A percentile compares a stretch with the other conserved stretches of the same genome.
Conservation (phyloP, 306 rosid species). For the Medicago arabica region DNA sequence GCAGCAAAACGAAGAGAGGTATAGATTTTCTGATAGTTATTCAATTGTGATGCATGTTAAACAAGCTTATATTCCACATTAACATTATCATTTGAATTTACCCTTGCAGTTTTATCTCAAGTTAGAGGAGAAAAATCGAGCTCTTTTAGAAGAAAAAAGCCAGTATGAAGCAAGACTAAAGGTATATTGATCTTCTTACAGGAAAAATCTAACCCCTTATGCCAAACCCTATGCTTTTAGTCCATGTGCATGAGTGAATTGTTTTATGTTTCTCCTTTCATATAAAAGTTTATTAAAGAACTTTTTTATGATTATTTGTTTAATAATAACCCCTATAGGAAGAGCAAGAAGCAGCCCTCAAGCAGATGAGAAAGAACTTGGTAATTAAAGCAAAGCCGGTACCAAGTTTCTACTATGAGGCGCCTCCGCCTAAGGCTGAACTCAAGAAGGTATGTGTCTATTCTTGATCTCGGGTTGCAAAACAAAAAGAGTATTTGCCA, state of each 20-base stretch:
- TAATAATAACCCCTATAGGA: constrained; percentile 58
- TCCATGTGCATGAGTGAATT: too few relatives aligned
- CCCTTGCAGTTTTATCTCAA: constrained; percentile 71
- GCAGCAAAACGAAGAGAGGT: constrained; percentile 95
- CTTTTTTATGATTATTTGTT: constrained; percentile 9
- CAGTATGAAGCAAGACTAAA: constrained; percentile 77
- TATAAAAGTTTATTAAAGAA: not conserved
- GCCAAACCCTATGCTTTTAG: not conserved
- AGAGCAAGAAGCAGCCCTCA: constrained; percentile 93
- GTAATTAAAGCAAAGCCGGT: constrained; percentile 95
- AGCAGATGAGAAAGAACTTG: constrained; percentile 82
- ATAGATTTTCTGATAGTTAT: constrained; percentile 32
- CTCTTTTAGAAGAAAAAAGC: constrained; percentile 80
- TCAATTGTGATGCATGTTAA: constrained; percentile 31
- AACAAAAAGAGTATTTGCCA: not conserved
- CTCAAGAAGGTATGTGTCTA: constrained; percentile 73
- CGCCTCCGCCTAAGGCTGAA: constrained; percentile 89
- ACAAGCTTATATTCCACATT: not conserved
- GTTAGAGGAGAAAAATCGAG: constrained; percentile 88
- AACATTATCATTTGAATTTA: constrained; percentile 7
- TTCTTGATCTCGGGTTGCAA: constrained; percentile 21
- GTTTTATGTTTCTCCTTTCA: not conserved
- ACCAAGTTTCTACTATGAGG: constrained; percentile 91
- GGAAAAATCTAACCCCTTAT: constrained; percentile 5
- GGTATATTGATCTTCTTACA: constrained; percentile 51